Base-by-base conservation (phyloP, 2,329 filamentous ascomycete species). In the Gyromitra esculenta region DNA sequence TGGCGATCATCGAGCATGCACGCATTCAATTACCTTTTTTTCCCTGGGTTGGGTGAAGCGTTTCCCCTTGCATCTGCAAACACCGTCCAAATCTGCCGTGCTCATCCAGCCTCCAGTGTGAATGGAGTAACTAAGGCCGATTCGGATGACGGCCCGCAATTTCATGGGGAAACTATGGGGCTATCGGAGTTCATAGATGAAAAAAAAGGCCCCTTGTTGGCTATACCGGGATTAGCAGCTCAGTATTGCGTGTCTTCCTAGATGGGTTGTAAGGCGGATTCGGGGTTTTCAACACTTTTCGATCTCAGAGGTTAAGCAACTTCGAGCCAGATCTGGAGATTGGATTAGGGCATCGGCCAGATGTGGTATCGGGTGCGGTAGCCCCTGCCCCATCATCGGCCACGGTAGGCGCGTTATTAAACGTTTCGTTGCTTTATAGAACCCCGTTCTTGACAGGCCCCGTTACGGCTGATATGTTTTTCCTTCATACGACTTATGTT, bases 81-180 rank as follows among this genome's bases (percentile, higher is more conserved):
- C 48, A 25, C 21, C 37, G 37, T 56, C 18, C 13, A 41, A 13
- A 48, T 56, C 25, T 60, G 15, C 66, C 66, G 37, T 69, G 54
- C n/a, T 69, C 66, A 69, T 56, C 66, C 35, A 18, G 25, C 50
- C 54, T 56, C 31, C 18, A 56, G 21, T 15, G 25, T 21, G 2
- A 21, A 35, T 9, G 21, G 1, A 56, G 25, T 31, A 35, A 31
- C 5, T 56, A 7, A 57, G 39, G 37, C 25, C n/a, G 56, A 57
- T 37, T 48, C 66, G 66, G 54, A 50, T 69, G 66, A 39, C 66
- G 54, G 66, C 25, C 54, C 41, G 66, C 37, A 60, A 39, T 43
- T 48, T 35, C 15, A 37, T 15, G 21, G 52, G 11, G 21, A 35
- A 56, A 18, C 52, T 21, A 21, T 21, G 9, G 18, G 15, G 21